These are phyloP conservation scores for Cucumis cinereus DNA, from an alignment of 306 rosid species.

Conservation along the genomic window DNA sequence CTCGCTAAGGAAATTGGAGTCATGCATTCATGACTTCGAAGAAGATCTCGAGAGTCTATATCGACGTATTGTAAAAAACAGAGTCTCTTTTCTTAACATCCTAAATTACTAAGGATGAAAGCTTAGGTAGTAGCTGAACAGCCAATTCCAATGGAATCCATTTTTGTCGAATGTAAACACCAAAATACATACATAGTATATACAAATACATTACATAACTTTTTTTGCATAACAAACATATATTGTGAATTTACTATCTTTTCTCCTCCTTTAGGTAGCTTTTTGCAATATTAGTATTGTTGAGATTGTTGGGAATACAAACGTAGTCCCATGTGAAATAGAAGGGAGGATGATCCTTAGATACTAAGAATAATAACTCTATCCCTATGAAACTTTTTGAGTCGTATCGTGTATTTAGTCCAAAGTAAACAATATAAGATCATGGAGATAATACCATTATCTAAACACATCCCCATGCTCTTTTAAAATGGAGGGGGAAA, in stretches of 20 bases:
- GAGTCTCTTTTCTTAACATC: constrained; percentile 21
- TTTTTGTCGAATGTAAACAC: background rate
- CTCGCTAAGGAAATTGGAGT: constrained; percentile 2
- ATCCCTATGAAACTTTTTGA: background rate
- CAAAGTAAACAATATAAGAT: background rate
- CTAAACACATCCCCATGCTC: background rate
- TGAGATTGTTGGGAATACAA: background rate
- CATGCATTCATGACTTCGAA: constrained; percentile 2
- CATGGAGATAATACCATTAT: background rate
- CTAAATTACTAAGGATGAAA: constrained; percentile 12
- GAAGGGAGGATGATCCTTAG: background rate
- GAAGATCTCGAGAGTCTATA: constrained; percentile 10
- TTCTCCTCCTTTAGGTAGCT: background rate
- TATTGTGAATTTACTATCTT: background rate
- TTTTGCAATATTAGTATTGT: background rate
- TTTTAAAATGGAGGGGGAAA: background rate
- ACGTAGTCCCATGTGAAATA: background rate
- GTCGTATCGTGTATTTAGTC: background rate
- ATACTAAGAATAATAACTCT: background rate
- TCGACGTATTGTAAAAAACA: constrained; percentile 9
- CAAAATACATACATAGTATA: background rate
- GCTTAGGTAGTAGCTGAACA: background rate
- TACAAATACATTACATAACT: background rate
- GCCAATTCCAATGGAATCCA: background rate
- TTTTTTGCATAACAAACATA: background rate